These are phyloP conservation scores for Rhizopogon sp. DNA, from an alignment of 768 basidiomycete species.

Conservation along the genomic window DNA sequence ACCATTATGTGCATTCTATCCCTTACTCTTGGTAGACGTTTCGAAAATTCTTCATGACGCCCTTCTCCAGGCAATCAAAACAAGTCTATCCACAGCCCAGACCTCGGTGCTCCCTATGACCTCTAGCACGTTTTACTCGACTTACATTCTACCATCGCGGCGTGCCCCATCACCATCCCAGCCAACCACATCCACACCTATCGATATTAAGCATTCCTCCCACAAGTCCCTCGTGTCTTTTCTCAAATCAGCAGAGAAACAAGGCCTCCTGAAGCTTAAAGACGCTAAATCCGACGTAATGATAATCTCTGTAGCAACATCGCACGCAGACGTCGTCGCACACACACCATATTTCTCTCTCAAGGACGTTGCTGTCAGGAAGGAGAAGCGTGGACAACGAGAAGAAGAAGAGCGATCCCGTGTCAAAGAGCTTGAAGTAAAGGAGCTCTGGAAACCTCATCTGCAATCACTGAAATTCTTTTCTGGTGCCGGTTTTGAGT, in stretches of 20 bases:
- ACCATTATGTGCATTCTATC: background rate
- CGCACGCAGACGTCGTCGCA: slow-evolving; percentile 50
- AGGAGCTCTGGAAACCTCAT: slow-evolving; percentile 76
- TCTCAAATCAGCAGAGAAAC: slow-evolving; percentile 74
- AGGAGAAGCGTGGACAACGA: slow-evolving; percentile 51
- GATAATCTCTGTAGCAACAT: slow-evolving; percentile 46
- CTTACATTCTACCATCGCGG: slow-evolving; percentile 70
- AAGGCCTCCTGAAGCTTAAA: slow-evolving; percentile 67
- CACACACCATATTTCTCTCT: slow-evolving; percentile 56
- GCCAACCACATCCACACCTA: slow-evolving; percentile 34
- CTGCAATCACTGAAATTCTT: slow-evolving; percentile 53
- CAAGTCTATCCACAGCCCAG: slow-evolving; percentile 41
- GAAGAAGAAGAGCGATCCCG: slow-evolving; percentile 44
- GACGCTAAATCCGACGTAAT: slow-evolving; percentile 50
- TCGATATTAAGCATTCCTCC: slow-evolving; percentile 74
- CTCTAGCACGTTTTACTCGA: slow-evolving; percentile 71
- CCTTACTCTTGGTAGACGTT: background rate
- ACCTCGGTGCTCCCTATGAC: slow-evolving; percentile 66
- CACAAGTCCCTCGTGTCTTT: slow-evolving; percentile 81
- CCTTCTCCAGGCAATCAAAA: slow-evolving; percentile 61
- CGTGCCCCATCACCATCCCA: slow-evolving; percentile 41
- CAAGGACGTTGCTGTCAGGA: slow-evolving; percentile 57
- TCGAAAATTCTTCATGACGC: slow-evolving; percentile 52
- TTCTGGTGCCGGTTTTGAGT: slow-evolving; percentile 59
- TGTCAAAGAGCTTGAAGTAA: slow-evolving; percentile 51